phyloP scores from a whole-genome alignment of 1,284 basidiomycete species.

The Trametes hirsuta region DNA sequence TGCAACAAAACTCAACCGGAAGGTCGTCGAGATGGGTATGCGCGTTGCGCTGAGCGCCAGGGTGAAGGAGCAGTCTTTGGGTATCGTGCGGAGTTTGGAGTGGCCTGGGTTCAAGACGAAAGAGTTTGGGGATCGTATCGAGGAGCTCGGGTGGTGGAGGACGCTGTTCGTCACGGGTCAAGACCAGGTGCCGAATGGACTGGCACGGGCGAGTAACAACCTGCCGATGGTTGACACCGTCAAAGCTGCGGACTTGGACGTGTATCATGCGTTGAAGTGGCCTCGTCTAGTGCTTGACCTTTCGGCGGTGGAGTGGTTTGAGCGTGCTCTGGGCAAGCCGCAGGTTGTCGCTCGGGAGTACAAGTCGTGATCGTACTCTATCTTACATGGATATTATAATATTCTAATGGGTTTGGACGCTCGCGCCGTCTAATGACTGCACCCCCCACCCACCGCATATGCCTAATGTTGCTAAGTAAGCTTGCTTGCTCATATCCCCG shows the following conservation, averaged over 20 bases:
- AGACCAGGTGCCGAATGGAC: conserved; percentile 52
- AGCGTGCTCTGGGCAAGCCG: conserved; percentile 55
- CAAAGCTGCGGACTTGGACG: conserved; percentile 66
- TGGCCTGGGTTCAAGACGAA: conserved; percentile 76
- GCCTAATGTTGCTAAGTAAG: not conserved
- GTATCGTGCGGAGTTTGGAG: conserved; percentile 73
- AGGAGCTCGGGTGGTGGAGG: conserved; percentile 63
- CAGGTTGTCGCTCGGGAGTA: conserved; percentile 15
- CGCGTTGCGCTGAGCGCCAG: conserved; percentile 85
- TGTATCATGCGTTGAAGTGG: conserved; percentile 83
- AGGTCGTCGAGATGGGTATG: conserved; percentile 93
- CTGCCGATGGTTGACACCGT: conserved; percentile 65
- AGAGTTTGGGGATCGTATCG: conserved; percentile 59
- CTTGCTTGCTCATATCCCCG: not conserved
- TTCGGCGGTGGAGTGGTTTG: conserved; percentile 71
- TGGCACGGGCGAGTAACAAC: conserved; percentile 64
- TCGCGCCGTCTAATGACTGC: too few species aligned
- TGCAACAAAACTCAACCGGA: conserved; percentile 86
- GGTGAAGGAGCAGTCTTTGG: conserved; percentile 73
- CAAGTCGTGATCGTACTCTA: conserved; percentile 12
- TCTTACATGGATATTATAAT: not conserved
- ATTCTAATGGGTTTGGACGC: not conserved
- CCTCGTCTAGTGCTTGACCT: conserved; percentile 71
- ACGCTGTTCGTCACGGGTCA: conserved; percentile 76
- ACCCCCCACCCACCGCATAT: too few species aligned